Percentiles rank a stretch among this genome's conserved stretches.
phyloP scores from a whole-genome alignment of 2,329 filamentous ascomycete genomes.

The Aspergillus quadricinctus region DNA sequence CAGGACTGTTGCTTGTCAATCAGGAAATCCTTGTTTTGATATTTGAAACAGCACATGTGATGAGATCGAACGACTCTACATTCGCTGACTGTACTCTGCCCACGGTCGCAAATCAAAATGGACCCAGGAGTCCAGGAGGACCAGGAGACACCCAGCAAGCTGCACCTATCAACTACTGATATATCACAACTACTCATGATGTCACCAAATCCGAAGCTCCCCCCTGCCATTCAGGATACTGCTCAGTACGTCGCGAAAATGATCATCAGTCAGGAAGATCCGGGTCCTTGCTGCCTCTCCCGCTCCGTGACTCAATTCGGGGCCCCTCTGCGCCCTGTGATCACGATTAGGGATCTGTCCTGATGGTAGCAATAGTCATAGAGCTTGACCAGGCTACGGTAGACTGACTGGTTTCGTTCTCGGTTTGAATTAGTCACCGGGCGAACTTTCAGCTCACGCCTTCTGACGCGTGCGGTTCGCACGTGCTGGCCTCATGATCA shows the following conservation, averaged over 20 bases:
- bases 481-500: slow-evolving; percentile 17
- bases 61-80: background rate
- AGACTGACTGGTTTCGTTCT: background rate
- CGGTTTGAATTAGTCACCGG: slow-evolving; percentile 8
- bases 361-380: background rate
- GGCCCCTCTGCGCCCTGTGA: background rate
- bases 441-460: slow-evolving; percentile 7
- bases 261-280: background rate
- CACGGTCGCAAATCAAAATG: background rate
- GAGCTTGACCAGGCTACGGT: background rate
- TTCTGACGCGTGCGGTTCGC: slow-evolving; percentile 17
- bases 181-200: background rate
- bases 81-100: slow-evolving; percentile 2
- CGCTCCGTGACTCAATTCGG: slow-evolving; percentile 1
- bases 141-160: background rate
- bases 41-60: slow-evolving; percentile 3
- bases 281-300: background rate
- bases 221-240: background rate
- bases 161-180: too few species aligned
- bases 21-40: background rate
- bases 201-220: background rate
- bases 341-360: background rate
- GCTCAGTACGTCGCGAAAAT: background rate
- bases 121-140: background rate
- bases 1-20: background rate